Evolutionary conservation across 495 filamentous ascomycete genomes (phyloP).

Genomic region (Lineolata rhizophorae): DNA sequence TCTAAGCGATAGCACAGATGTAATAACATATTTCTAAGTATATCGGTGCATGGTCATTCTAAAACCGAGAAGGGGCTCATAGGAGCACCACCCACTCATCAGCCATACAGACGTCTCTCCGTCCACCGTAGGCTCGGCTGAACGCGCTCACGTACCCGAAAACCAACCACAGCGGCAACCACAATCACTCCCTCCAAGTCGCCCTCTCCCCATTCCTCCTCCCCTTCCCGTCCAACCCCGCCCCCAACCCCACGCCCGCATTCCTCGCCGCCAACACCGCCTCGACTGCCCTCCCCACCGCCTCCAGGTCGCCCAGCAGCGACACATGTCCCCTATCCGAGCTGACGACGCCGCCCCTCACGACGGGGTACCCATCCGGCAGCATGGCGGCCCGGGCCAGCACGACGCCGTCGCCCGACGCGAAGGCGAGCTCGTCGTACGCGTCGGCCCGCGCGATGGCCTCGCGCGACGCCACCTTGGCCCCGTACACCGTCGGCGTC

Average conservation of each 20-base stretch:
- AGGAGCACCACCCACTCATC: too few species aligned
- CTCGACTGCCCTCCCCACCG: constrained; percentile 48
- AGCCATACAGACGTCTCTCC: too few species aligned
- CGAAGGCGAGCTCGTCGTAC: constrained; percentile 77
- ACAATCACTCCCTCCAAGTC: too few species aligned
- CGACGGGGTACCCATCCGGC: constrained; percentile 54
- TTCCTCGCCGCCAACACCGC: constrained; percentile 42
- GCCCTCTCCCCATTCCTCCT: too few species aligned
- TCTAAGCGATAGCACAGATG: too few species aligned
- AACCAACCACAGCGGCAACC: too few species aligned
- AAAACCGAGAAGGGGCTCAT: too few species aligned
- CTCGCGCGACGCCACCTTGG: constrained; percentile 42
- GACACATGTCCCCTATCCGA: constrained; percentile 74
- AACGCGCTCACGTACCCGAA: too few species aligned
- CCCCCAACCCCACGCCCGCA: constrained; percentile 46
- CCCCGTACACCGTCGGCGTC: constrained; percentile 65
- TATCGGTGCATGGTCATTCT: too few species aligned
- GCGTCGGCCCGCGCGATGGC: constrained; percentile 53
- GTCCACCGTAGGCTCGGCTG: too few species aligned
- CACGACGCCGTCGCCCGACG: constrained; percentile 75
- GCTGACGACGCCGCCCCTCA: constrained; percentile 46
- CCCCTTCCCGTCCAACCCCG: too few species aligned
- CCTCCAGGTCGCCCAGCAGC: constrained; percentile 65
- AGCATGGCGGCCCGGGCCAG: constrained; percentile 72
- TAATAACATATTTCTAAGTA: too few species aligned